Evolutionary conservation across 805 yeast species (phyloP).

Genomic region (Suhomyces sp.): DNA sequence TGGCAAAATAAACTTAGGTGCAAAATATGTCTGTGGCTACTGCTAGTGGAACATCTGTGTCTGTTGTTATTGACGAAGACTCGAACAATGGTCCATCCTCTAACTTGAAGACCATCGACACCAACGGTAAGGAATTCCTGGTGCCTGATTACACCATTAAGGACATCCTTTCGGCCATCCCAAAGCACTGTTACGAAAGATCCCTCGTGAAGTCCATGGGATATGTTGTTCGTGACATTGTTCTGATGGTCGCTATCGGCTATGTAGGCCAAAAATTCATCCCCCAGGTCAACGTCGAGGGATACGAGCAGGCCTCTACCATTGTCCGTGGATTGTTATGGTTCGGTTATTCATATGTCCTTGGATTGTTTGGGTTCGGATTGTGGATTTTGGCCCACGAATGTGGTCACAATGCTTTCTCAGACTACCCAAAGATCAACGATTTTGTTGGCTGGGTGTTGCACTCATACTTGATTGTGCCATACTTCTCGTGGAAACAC

Average conservation of each 20-base stretch:
- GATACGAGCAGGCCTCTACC: slow-evolving; percentile 15
- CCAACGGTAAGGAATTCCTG: slow-evolving; percentile 62
- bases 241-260: slow-evolving; percentile 47
- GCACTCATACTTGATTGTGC: slow-evolving; percentile 76
- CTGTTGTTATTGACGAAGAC: slow-evolving; percentile 31
- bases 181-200: slow-evolving; percentile 71
- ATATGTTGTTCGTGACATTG: slow-evolving; percentile 68
- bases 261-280: slow-evolving; percentile 53
- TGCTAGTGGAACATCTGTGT: slow-evolving; percentile 5
- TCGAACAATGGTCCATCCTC: slow-evolving; percentile 25
- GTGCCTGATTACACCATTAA: slow-evolving; percentile 77
- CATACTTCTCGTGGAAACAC: slow-evolving; percentile 84
- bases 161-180: slow-evolving; percentile 70
- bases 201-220: slow-evolving; percentile 50
- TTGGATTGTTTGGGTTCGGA: slow-evolving; percentile 73
- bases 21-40: slow-evolving; percentile 7
- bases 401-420: slow-evolving; percentile 87
- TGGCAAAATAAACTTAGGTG: neutral
- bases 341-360: slow-evolving; percentile 50
- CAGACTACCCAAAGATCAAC: slow-evolving; percentile 67
- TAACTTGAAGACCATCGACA: slow-evolving; percentile 49
- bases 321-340: slow-evolving; percentile 54
- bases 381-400: slow-evolving; percentile 87
- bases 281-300: slow-evolving; percentile 42
- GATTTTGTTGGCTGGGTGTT: slow-evolving; percentile 81